Evolutionary conservation across 83 land plant genomes (phyloP), one percentile per base, ranked within the genome.

Genomic region (Diphasiastrum complanatum): DNA sequence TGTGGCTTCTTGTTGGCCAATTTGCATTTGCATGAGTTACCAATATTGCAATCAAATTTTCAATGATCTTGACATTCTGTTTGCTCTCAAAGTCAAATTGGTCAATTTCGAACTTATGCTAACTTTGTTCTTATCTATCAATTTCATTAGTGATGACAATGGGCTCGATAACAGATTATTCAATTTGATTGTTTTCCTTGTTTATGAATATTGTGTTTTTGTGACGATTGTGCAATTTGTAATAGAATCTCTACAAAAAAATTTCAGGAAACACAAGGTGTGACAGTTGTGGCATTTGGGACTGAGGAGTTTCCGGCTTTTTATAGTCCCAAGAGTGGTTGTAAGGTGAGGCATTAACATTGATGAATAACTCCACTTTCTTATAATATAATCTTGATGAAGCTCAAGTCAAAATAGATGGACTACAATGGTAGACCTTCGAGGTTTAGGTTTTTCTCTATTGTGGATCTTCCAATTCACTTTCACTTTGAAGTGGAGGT

Each of bases 221-320:
- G 18, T 33, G n/a, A 22, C 27, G 18, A 45, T 19, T 16, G 26
- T 47, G 20, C 45, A 34, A 20, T 35, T 35, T n/a, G n/a, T n/a
- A n/a, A n/a, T n/a, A n/a, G n/a, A n/a, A n/a, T 25, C 27, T 22
- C 34, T n/a, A n/a, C n/a, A n/a, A n/a, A n/a, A n/a, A n/a, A n/a
- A n/a, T 49, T 82, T 43, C 83, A 91, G 97, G 98, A 93, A 75
- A 93, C 98, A 35, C 96, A 88, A 74, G 98, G 98, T 35, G 98
- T 93, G 40, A 78, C 92, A 48, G 92, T 93, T 73, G 87, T 84
- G 40, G 86, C 79, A 24, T 89, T 83, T 67, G 62, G 61, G 19
- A 83, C 86, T 16, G 60, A 88, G 33, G 96, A 89, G 64, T 93
- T 93, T 72, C 98, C 98, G 31, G 96, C 98, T n/a, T 93, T 93